Evolutionary conservation across 2,329 filamentous ascomycete species (phyloP).

Genomic region (Hymenoscyphus scutula): DNA sequence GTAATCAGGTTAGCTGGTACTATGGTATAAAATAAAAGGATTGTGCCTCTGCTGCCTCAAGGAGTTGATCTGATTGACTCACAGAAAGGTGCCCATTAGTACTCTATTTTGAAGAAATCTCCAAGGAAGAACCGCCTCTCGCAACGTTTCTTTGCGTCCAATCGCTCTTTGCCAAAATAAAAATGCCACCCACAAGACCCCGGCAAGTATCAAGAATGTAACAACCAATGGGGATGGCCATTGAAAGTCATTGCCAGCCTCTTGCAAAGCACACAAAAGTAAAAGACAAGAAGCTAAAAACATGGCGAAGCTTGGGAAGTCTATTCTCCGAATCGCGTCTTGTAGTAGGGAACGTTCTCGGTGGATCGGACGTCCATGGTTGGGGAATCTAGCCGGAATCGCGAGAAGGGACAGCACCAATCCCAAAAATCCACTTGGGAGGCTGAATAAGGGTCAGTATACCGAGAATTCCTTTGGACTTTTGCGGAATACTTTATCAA

Average conservation of each 20-base stretch:
- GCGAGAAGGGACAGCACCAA: neutral
- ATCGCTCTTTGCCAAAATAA: neutral
- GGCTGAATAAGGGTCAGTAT: neutral
- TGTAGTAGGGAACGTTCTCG: neutral
- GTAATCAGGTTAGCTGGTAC: neutral
- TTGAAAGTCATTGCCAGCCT: neutral
- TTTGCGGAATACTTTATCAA: neutral
- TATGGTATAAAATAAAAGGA: neutral
- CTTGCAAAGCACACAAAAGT: neutral
- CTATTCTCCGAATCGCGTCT: neutral
- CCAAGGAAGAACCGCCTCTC: constrained; percentile 21
- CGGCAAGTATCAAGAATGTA: neutral
- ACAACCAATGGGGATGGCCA: neutral
- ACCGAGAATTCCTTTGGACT: neutral
- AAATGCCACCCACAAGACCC: neutral
- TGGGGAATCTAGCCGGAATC: neutral
- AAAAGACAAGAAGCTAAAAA: neutral
- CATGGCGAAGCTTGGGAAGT: neutral
- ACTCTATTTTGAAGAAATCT: constrained; percentile 17
- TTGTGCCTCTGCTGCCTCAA: too few relatives aligned
- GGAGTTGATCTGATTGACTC: neutral
- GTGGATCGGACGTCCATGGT: neutral
- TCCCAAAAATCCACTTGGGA: neutral
- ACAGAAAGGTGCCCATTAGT: constrained; percentile 17
- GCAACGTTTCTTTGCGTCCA: neutral